Percentiles rank a stretch among this genome's conserved stretches.
Evolutionary conservation across 106 monocot genomes (phyloP).

Genomic region (Gastrodia elata): DNA sequence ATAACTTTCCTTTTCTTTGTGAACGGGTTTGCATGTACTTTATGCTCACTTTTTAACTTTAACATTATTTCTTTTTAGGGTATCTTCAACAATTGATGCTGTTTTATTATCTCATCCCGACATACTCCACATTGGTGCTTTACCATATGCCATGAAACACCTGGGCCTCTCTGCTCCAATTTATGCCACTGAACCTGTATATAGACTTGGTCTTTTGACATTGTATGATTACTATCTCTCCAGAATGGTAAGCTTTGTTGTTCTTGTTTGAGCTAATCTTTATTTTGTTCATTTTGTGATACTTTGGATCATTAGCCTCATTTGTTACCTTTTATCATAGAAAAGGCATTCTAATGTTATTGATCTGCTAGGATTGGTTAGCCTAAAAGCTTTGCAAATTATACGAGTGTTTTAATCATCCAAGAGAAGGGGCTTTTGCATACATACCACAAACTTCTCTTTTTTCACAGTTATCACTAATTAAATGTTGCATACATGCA

Average conservation of each 20-base stretch:
- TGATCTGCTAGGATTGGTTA: background rate
- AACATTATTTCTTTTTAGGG: conserved; percentile 28
- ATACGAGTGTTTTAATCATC: too few relatives aligned
- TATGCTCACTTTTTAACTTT: background rate
- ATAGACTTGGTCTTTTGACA: conserved; percentile 78
- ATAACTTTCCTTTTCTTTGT: background rate
- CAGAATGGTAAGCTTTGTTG: conserved; percentile 46
- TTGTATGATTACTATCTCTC: conserved; percentile 94
- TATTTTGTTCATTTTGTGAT: background rate
- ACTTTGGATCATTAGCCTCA: background rate
- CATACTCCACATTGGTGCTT: conserved; percentile 79
- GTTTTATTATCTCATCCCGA: conserved; percentile 88
- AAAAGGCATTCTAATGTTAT: background rate
- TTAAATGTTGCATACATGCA: too few relatives aligned
- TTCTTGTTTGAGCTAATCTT: background rate
- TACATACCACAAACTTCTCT: too few relatives aligned
- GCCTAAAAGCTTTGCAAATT: too few relatives aligned
- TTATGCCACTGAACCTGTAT: conserved; percentile 88
- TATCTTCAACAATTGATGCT: conserved; percentile 68
- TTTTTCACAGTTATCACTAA: too few relatives aligned
- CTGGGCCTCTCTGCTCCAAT: conserved; percentile 85
- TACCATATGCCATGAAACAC: conserved; percentile 89
- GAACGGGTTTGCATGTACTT: background rate
- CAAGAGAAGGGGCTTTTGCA: too few relatives aligned
- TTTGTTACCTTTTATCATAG: background rate